A percentile compares a stretch with the other conserved stretches of the same genome.
phyloP scores from a whole-genome alignment of 176 grass and related monocot species.

The Triticum aestivum region IWGSC_CS_RefSeq_v2.1 NC_057798.1:812502551-812503050 shows the following conservation, averaged over 20 bases:
- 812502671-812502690: constrained; percentile 17
- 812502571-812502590: not conserved
- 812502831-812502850: constrained; percentile 87
- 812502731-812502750: constrained; percentile 28
- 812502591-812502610: constrained; percentile 13
- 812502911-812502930: not conserved
- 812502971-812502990: not conserved
- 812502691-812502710: constrained; percentile 15
- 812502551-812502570: constrained; percentile 12
- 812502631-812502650: not conserved
- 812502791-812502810: constrained; percentile 82
- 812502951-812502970: not conserved
- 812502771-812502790: constrained; percentile 83
- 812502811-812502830: constrained; percentile 83
- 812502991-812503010: not conserved
- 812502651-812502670: constrained; percentile 22
- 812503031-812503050: not conserved
- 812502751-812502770: constrained; percentile 56
- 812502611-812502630: not conserved
- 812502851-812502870: constrained; percentile 62
- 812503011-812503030: not conserved
- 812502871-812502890: not conserved
- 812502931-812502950: not conserved
- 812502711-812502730: constrained; percentile 28
- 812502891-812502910: not conserved